Evolutionary conservation across 2,329 filamentous ascomycete species (phyloP).

Genomic region (Penicillium sp.): DNA sequence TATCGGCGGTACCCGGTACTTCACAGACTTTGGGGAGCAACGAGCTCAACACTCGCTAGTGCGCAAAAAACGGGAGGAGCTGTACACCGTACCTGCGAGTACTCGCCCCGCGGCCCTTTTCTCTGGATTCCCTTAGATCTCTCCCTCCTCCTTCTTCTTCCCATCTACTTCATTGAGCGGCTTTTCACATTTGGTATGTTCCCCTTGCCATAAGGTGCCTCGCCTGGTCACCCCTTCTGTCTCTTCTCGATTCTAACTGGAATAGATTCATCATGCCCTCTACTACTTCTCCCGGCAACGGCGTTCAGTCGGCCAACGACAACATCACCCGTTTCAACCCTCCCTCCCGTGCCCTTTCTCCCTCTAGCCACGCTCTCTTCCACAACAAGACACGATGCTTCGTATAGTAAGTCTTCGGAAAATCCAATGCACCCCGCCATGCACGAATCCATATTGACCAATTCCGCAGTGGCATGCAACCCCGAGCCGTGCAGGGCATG

Average conservation of each 20-base stretch:
- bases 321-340: constrained; percentile 96
- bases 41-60: background rate
- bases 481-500: constrained; percentile 86
- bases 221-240: background rate
- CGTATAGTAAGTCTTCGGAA: constrained; percentile 69
- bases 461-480: constrained; percentile 77
- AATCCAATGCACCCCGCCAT: background rate
- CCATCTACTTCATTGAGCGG: constrained; percentile 15
- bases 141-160: constrained; percentile 20
- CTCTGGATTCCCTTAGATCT: constrained; percentile 21
- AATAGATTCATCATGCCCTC: constrained; percentile 53
- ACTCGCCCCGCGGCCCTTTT: constrained; percentile 27
- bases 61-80: constrained; percentile 18
- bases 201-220: background rate
- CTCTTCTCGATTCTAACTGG: background rate
- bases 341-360: constrained; percentile 88
- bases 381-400: constrained; percentile 99
- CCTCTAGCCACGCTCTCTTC: constrained; percentile 88
- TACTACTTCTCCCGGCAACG: constrained; percentile 51
- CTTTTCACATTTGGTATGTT: constrained; percentile 1
- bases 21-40: constrained; percentile 17
- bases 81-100: constrained; percentile 31
- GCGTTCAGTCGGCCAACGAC: constrained; percentile 79
- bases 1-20: constrained; percentile 23
- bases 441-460: background rate